Evolutionary conservation across 345 rosid genomes (phyloP).

Genomic region (Cochlearia excelsa): DNA sequence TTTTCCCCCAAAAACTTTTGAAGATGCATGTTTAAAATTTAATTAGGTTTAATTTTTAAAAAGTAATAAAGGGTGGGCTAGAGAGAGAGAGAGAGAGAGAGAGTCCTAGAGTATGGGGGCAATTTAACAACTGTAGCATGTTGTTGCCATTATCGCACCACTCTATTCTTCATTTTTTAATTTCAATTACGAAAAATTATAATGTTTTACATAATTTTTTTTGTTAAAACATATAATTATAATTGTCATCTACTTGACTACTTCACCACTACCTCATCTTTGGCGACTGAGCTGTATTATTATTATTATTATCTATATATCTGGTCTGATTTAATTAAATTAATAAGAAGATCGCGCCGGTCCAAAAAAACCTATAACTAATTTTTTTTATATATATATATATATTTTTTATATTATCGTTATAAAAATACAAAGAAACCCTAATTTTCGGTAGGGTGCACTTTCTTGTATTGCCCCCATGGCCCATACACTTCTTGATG

Average conservation of each 20-base stretch:
- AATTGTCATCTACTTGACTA: slow-evolving; percentile 31
- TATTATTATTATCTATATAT: neutral
- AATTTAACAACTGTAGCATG: slow-evolving; percentile 38
- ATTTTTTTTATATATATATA: no score
- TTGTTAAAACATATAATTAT: no score
- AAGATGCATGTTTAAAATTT: slow-evolving; percentile 11
- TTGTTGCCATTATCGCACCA: slow-evolving; percentile 35
- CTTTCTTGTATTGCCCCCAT: slow-evolving; percentile 3
- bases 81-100: slow-evolving; percentile 27
- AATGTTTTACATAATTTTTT: no score
- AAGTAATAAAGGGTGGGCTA: slow-evolving; percentile 19
- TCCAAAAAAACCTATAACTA: slow-evolving; percentile 20
- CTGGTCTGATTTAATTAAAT: slow-evolving; percentile 7
- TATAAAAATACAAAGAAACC: slow-evolving; percentile 22
- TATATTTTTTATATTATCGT: slow-evolving; percentile 1
- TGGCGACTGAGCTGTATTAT: slow-evolving; percentile 32
- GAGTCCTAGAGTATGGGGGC: slow-evolving; percentile 34
- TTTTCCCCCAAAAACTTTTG: slow-evolving; percentile 9
- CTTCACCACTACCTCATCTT: slow-evolving; percentile 36
- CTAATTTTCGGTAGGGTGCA: slow-evolving; percentile 17
- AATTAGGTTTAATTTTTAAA: neutral
- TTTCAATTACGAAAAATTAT: neutral
- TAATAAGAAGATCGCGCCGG: slow-evolving; percentile 25
- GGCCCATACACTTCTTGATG: no score
- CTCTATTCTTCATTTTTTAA: slow-evolving; percentile 19